These are phyloP conservation scores for Antarctomyces pellizariae DNA, from an alignment of 495 filamentous ascomycete species.

Conservation along the genomic window DNA sequence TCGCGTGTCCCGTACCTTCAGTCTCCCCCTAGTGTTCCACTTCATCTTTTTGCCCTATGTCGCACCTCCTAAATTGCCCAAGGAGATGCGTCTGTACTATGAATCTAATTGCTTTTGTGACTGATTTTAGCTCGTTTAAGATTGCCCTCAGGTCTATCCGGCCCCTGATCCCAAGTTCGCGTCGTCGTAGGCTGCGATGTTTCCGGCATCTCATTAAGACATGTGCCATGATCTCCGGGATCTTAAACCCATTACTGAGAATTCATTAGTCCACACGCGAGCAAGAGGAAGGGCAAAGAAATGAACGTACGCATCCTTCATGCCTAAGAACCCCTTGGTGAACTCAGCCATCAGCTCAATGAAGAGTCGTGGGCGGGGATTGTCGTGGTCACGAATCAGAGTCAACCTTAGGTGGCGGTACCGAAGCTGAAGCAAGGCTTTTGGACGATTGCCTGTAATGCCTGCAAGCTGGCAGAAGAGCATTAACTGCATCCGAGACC, in stretches of 20 bases:
- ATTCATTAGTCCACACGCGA: background rate
- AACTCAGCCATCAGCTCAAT: slow-evolving; percentile 16
- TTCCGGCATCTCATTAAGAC: background rate
- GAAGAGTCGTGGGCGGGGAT: slow-evolving; percentile 12
- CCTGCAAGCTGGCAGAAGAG: slow-evolving; percentile 17
- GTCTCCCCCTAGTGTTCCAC: slow-evolving; percentile 4
- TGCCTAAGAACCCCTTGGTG: slow-evolving; percentile 14
- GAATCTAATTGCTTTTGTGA: slow-evolving; percentile 1
- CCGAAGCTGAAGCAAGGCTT: slow-evolving; percentile 15
- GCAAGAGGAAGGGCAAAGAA: slow-evolving; percentile 3
- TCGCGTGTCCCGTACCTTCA: slow-evolving; percentile 3
- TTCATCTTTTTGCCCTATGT: slow-evolving; percentile 3
- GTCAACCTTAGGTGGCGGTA: slow-evolving; percentile 9
- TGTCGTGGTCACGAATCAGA: slow-evolving; percentile 15
- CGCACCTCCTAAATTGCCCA: too few species aligned
- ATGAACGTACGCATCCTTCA: slow-evolving; percentile 14
- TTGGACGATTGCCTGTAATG: slow-evolving; percentile 15
- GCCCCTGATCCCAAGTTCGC: background rate
- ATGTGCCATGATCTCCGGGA: slow-evolving; percentile 13
- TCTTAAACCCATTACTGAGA: slow-evolving; percentile 13
- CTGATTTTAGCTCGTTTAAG: slow-evolving; percentile 1
- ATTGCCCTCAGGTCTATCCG: slow-evolving; percentile 1
- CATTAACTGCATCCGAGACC: slow-evolving; percentile 14
- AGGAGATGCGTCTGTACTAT: too few species aligned
- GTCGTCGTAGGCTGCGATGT: background rate